phyloP scores from a whole-genome alignment of 2,329 filamentous ascomycete genomes.

The Fusarium sp. region DNA sequence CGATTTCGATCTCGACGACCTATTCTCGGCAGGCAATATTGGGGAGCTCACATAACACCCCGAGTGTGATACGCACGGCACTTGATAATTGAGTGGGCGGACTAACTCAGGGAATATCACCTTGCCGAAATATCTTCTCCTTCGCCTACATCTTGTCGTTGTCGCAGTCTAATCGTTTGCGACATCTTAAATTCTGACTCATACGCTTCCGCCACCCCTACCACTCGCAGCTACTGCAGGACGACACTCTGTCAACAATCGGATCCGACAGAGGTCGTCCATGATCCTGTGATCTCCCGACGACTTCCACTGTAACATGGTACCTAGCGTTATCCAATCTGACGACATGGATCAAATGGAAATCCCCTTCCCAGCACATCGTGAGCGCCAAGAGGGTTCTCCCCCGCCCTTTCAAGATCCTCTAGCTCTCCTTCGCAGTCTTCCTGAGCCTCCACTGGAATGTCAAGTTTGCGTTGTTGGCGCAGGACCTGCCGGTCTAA shows the following conservation, averaged over 20 bases:
- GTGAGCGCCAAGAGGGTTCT: slow-evolving; percentile 48
- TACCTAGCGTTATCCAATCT: slow-evolving; percentile 53
- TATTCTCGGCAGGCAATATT: slow-evolving; percentile 23
- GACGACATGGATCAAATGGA: slow-evolving; percentile 47
- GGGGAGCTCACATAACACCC: slow-evolving; percentile 33
- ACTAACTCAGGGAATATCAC: slow-evolving; percentile 35
- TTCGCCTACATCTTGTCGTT: slow-evolving; percentile 28
- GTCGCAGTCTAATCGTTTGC: slow-evolving; percentile 25
- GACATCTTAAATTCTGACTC: slow-evolving; percentile 10
- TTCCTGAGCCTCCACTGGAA: slow-evolving; percentile 60
- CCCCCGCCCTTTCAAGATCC: slow-evolving; percentile 57
- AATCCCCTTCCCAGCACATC: slow-evolving; percentile 38
- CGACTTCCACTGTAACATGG: slow-evolving; percentile 37
- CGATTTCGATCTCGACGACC: slow-evolving; percentile 24
- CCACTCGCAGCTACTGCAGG: slow-evolving; percentile 34
- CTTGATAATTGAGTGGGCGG: slow-evolving; percentile 39
- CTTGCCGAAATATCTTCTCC: slow-evolving; percentile 27
- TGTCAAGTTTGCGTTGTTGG: slow-evolving; percentile 66
- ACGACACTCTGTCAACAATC: slow-evolving; percentile 45
- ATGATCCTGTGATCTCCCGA: slow-evolving; percentile 42
- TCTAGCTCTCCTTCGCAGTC: slow-evolving; percentile 62
- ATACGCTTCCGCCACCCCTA: slow-evolving; percentile 12
- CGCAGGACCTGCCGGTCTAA: slow-evolving; percentile 68
- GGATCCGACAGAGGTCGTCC: slow-evolving; percentile 46
- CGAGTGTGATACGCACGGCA: slow-evolving; percentile 36